Evolutionary conservation across 495 filamentous ascomycete species (phyloP).

Genomic region (Neurospora sp.): DNA sequence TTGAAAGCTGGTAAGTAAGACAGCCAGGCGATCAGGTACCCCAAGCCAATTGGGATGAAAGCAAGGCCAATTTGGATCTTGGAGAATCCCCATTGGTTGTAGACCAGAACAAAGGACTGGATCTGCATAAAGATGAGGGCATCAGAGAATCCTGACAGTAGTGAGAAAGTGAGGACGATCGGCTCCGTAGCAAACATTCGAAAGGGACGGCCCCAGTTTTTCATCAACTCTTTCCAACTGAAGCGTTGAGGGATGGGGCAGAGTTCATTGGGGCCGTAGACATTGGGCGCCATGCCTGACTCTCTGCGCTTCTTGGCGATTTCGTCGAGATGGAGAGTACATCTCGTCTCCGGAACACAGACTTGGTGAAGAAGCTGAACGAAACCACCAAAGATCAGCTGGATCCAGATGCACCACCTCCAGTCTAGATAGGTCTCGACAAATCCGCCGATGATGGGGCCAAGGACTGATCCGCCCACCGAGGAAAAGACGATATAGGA

Average conservation of each 20-base stretch:
- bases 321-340: conserved; percentile 54
- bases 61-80: conserved; percentile 46
- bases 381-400: conserved; percentile 60
- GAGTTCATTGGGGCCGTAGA: conserved; percentile 56
- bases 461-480: conserved; percentile 64
- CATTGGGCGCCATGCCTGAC: conserved; percentile 39
- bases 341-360: conserved; percentile 58
- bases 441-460: conserved; percentile 72
- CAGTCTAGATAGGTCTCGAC: conserved; percentile 54
- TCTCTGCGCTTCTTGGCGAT: conserved; percentile 56
- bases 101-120: conserved; percentile 55
- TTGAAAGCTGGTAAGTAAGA: conserved; percentile 54
- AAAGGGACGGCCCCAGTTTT: conserved; percentile 62
- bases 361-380: conserved; percentile 58
- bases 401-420: conserved; percentile 75
- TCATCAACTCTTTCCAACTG: conserved; percentile 42
- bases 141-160: conserved; percentile 67
- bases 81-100: conserved; percentile 52
- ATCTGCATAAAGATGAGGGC: conserved; percentile 77
- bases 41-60: conserved; percentile 54
- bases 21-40: conserved; percentile 54
- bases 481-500: conserved; percentile 69
- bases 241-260: conserved; percentile 37
- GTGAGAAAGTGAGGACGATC: conserved; percentile 60
- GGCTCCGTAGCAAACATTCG: conserved; percentile 70